These are phyloP conservation scores for Diaporthe velutina DNA, from an alignment of 2,329 filamentous ascomycete species.

Conservation along the genomic window DNA sequence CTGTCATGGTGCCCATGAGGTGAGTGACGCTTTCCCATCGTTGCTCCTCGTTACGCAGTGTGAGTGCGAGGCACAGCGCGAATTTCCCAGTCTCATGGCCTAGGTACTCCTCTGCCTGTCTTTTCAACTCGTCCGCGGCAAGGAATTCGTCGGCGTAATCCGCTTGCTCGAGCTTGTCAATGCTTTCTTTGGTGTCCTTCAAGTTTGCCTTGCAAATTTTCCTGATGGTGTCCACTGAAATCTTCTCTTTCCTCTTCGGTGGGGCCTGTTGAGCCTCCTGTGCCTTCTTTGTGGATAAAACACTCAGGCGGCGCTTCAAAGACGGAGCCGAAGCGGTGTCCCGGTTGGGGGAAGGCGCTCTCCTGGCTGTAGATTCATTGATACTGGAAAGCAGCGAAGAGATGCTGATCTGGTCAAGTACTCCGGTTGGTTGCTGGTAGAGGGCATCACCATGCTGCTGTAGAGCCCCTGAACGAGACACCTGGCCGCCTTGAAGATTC, in stretches of 20 bases:
- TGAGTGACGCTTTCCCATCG: constrained; percentile 31
- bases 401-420: constrained; percentile 32
- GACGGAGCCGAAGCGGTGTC: constrained; percentile 9
- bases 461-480: constrained; percentile 12
- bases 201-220: constrained; percentile 36
- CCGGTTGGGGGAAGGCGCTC: neutral
- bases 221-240: constrained; percentile 31
- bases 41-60: constrained; percentile 23
- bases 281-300: constrained; percentile 26
- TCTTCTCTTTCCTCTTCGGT: constrained; percentile 32
- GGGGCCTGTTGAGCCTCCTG: constrained; percentile 7
- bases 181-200: constrained; percentile 34
- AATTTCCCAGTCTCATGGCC: constrained; percentile 34
- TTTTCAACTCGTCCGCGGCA: constrained; percentile 23
- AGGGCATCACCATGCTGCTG: constrained; percentile 4
- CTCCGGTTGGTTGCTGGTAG: constrained; percentile 19
- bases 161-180: constrained; percentile 34
- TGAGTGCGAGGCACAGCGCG: constrained; percentile 32
- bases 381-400: constrained; percentile 34
- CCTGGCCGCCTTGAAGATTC: constrained; percentile 10
- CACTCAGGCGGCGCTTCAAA: constrained; percentile 32
- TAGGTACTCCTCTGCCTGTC: constrained; percentile 29
- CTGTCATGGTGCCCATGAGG: constrained; percentile 31
- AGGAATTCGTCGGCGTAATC: constrained; percentile 32
- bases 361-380: constrained; percentile 27